Evolutionary conservation across 306 rosid species (phyloP).

Genomic region (Sindora glabra): DNA sequence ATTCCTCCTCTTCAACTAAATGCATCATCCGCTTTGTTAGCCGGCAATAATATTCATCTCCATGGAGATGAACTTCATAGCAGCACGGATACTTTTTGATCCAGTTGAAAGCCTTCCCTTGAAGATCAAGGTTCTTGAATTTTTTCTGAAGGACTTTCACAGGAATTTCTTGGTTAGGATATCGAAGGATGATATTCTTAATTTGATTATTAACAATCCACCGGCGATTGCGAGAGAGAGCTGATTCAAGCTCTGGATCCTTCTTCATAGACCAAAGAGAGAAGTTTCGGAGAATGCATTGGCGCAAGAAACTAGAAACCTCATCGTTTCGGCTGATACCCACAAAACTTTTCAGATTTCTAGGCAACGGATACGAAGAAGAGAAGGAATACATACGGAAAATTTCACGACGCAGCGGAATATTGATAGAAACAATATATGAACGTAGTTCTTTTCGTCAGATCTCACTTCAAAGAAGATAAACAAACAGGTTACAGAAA

Average conservation of each 20-base stretch:
- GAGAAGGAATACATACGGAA: too few species aligned
- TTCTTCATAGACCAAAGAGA: slow-evolving; percentile 87
- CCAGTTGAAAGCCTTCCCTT: slow-evolving; percentile 85
- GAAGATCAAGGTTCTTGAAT: slow-evolving; percentile 80
- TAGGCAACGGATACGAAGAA: too few species aligned
- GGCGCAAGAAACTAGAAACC: too few species aligned
- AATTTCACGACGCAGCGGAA: too few species aligned
- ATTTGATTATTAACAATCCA: slow-evolving; percentile 86
- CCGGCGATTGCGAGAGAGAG: slow-evolving; percentile 68
- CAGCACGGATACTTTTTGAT: slow-evolving; percentile 74
- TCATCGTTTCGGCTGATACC: too few species aligned
- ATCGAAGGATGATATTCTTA: slow-evolving; percentile 67
- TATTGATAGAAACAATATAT: too few species aligned
- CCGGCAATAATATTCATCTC: slow-evolving; percentile 36
- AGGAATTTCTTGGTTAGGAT: slow-evolving; percentile 52
- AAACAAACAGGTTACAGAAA: too few species aligned
- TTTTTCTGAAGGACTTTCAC: slow-evolving; percentile 61
- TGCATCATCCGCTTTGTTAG: slow-evolving; percentile 61
- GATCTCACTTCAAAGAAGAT: too few species aligned
- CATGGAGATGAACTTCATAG: slow-evolving; percentile 42
- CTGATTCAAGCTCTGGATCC: slow-evolving; percentile 70
- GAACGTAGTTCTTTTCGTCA: too few species aligned
- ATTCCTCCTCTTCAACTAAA: slow-evolving; percentile 65
- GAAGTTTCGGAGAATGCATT: slow-evolving; percentile 23
- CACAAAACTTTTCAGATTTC: too few species aligned